Percentiles rank a stretch among this genome's conserved stretches.
These are phyloP conservation scores for Antitrichia curtipendula DNA, from an alignment of 225 moss, liverwort and hornwort genomes.

Conservation along the genomic window DNA sequence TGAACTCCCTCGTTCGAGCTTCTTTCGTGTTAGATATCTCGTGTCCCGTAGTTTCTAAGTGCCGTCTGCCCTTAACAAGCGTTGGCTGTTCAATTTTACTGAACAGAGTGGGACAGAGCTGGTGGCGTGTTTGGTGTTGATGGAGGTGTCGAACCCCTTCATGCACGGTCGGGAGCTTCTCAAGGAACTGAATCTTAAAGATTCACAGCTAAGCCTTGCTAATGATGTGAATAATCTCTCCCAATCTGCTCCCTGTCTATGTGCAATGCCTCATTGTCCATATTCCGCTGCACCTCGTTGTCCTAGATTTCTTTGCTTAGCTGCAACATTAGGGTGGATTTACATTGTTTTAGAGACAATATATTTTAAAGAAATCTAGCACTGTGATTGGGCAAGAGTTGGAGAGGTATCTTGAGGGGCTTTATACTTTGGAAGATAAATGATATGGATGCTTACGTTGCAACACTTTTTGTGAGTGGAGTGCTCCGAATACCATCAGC, in stretches of 20 bases:
- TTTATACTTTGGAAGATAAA: background rate
- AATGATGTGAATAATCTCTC: slow-evolving; percentile 55
- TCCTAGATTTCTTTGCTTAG: background rate
- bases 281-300: background rate
- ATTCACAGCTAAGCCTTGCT: slow-evolving; percentile 41
- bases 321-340: background rate
- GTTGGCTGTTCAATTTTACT: background rate
- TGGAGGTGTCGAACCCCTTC: slow-evolving; percentile 98
- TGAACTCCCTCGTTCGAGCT: background rate
- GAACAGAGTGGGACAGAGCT: slow-evolving; percentile 80
- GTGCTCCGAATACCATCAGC: background rate
- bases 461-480: background rate
- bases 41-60: background rate
- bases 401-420: background rate
- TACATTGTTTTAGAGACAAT: background rate
- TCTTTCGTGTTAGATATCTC: background rate
- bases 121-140: slow-evolving; percentile 83
- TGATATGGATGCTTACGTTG: background rate
- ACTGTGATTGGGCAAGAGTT: background rate
- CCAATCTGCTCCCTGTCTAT: background rate
- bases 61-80: background rate
- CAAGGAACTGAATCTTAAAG: slow-evolving; percentile 69
- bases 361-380: background rate
- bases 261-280: background rate
- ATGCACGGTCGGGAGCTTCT: slow-evolving; percentile 92